These are phyloP conservation scores for Articulospora tetracladia DNA, from an alignment of 495 filamentous ascomycete genomes.

Conservation along the genomic window DNA sequence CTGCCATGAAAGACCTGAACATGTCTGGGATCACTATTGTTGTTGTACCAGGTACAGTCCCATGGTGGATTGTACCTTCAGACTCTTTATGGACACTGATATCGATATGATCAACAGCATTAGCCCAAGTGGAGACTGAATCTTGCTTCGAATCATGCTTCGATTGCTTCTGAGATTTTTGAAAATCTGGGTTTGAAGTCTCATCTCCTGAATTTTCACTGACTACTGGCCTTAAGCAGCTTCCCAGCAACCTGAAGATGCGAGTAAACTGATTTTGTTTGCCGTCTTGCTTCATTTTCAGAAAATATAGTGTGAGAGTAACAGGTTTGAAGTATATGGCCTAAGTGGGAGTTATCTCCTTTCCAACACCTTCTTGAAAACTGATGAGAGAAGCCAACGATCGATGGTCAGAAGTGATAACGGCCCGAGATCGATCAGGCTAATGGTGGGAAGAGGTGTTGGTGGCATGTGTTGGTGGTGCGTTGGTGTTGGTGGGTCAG, in stretches of 20 bases:
- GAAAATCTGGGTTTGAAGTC: not conserved
- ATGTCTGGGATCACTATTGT: not conserved
- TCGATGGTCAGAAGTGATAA: not conserved
- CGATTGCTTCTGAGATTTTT: not conserved
- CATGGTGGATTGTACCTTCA: not conserved
- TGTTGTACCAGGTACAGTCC: not conserved
- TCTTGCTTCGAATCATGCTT: not conserved
- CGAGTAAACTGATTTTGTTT: too few species aligned
- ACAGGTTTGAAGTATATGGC: not conserved
- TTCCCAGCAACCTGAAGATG: not conserved
- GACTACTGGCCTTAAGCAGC: not conserved
- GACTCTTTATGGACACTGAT: not conserved
- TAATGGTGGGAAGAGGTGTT: too few species aligned
- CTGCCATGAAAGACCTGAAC: not conserved
- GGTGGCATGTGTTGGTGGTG: too few species aligned
- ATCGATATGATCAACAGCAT: not conserved
- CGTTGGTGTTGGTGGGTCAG: too few species aligned
- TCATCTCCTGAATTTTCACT: not conserved
- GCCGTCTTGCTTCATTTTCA: not conserved
- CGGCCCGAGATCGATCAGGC: too few species aligned
- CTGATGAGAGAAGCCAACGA: not conserved
- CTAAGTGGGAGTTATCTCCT: not conserved
- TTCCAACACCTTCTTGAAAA: too few species aligned
- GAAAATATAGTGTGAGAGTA: too few species aligned
- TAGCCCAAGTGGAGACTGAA: not conserved